A percentile compares a stretch with the other conserved stretches of the same genome.
Evolutionary conservation across 2,329 filamentous ascomycete genomes (phyloP).

Genomic region (Hortaea werneckii): DNA sequence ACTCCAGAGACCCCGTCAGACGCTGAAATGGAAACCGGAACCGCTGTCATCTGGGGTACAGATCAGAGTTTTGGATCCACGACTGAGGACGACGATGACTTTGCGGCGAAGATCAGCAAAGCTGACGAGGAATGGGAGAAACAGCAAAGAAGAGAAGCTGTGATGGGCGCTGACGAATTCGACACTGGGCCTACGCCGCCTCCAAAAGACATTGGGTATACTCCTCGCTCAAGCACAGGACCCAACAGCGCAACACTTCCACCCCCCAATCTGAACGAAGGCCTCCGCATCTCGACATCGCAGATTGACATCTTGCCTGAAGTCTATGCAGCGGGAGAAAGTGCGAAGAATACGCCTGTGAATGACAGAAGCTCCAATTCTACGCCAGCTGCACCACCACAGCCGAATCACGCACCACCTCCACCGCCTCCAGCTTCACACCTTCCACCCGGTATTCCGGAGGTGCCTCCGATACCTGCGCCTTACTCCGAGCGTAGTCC

Average conservation of each 20-base stretch:
- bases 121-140: slow-evolving; percentile 24
- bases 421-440: slow-evolving; percentile 28
- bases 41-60: slow-evolving; percentile 21
- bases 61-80: slow-evolving; percentile 10
- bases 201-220: slow-evolving; percentile 33
- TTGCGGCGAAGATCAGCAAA: slow-evolving; percentile 20
- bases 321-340: slow-evolving; percentile 20
- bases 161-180: slow-evolving; percentile 14
- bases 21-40: slow-evolving; percentile 17
- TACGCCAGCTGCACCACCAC: slow-evolving; percentile 24
- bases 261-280: slow-evolving; percentile 9
- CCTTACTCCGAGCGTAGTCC: slow-evolving; percentile 17
- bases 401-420: slow-evolving; percentile 37
- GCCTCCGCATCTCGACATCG: slow-evolving; percentile 22
- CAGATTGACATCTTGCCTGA: slow-evolving; percentile 27
- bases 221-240: slow-evolving; percentile 21
- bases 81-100: slow-evolving; percentile 16
- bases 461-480: slow-evolving; percentile 12
- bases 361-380: slow-evolving; percentile 8
- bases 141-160: slow-evolving; percentile 16
- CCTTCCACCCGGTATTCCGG: slow-evolving; percentile 15
- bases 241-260: slow-evolving; percentile 15
- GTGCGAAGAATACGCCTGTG: slow-evolving; percentile 5
- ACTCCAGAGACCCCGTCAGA: slow-evolving; percentile 24
- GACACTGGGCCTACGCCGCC: slow-evolving; percentile 27